These are phyloP conservation scores for Metschnikowia lunata DNA, from an alignment of 805 yeast species.

Conservation along the genomic window DNA sequence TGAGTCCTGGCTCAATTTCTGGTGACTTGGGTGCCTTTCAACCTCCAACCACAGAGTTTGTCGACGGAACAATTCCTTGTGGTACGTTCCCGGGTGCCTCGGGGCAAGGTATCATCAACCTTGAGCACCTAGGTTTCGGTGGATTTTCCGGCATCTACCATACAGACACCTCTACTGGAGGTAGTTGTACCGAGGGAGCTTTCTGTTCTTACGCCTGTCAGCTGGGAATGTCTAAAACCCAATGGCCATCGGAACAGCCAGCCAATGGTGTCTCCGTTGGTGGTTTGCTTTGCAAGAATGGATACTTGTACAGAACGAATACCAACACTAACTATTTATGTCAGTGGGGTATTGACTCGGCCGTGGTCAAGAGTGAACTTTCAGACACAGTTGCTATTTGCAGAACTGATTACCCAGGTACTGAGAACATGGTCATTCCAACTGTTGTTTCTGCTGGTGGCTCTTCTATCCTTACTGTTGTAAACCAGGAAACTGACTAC, in stretches of 20 bases:
- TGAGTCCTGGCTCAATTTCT: constrained; percentile 38
- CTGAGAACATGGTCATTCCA: constrained; percentile 97
- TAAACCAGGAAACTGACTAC: constrained; percentile 70
- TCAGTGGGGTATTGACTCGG: constrained; percentile 77
- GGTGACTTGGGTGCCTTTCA: constrained; percentile 61
- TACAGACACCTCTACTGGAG: constrained; percentile 54
- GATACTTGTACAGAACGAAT: constrained; percentile 81
- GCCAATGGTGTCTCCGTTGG: constrained; percentile 87
- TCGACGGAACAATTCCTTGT: constrained; percentile 71
- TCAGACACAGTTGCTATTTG: constrained; percentile 76
- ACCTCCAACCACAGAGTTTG: constrained; percentile 57
- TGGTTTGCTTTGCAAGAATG: constrained; percentile 82
- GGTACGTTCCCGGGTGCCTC: constrained; percentile 53
- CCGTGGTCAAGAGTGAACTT: constrained; percentile 63
- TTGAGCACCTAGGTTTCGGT: constrained; percentile 69
- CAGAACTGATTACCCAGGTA: constrained; percentile 99
- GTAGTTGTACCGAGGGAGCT: constrained; percentile 78
- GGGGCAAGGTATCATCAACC: constrained; percentile 78
- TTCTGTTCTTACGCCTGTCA: constrained; percentile 98
- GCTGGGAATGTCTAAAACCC: constrained; percentile 98
- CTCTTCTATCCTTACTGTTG: constrained; percentile 67
- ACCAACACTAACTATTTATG: constrained; percentile 64
- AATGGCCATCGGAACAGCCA: constrained; percentile 92
- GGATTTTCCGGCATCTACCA: constrained; percentile 79
- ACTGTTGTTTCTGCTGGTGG: constrained; percentile 72